A percentile compares a stretch with the other conserved stretches of the same genome.
Conservation (phyloP, 495 filamentous ascomycete species). For the Arthonia radiata region DNA sequence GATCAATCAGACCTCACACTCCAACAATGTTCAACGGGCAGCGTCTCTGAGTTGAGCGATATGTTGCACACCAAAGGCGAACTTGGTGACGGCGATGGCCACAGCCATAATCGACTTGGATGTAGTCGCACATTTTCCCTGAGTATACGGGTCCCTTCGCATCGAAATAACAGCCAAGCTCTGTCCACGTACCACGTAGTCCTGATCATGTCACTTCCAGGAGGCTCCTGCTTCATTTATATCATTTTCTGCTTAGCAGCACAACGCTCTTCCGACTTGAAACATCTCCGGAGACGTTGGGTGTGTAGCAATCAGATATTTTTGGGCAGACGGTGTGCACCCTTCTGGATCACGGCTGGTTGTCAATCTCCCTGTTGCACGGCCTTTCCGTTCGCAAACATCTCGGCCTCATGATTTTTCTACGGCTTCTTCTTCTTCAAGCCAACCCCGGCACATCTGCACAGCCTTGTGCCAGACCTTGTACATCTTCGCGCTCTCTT, state of each 20-base stretch:
- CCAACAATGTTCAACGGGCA: slow-evolving; percentile 24
- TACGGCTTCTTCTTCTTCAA: slow-evolving; percentile 22
- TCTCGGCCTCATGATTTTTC: slow-evolving; percentile 9
- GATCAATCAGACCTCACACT: slow-evolving; percentile 13
- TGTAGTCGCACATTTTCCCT: slow-evolving; percentile 28
- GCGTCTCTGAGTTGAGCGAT: slow-evolving; percentile 20
- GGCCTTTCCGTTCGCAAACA: slow-evolving; percentile 4
- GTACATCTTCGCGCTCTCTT: slow-evolving; percentile 43
- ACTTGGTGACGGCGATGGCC: slow-evolving; percentile 24
- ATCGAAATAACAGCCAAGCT: too few species aligned
- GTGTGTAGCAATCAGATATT: slow-evolving; percentile 1
- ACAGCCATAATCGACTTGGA: slow-evolving; percentile 23
- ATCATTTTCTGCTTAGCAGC: background rate
- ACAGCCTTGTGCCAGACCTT: slow-evolving; percentile 67
- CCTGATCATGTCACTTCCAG: background rate
- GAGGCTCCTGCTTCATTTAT: background rate
- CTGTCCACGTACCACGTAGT: slow-evolving; percentile 1
- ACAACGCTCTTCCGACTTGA: slow-evolving; percentile 1
- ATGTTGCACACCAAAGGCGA: slow-evolving; percentile 25
- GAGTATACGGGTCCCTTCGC: background rate
- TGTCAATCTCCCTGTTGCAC: background rate
- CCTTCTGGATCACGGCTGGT: background rate
- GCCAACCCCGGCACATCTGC: slow-evolving; percentile 74
- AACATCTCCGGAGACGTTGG: slow-evolving; percentile 2
- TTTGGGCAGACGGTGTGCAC: background rate